Conservation (phyloP, 1,139 yeast species). For the Kodamaea fungicola region DNA sequence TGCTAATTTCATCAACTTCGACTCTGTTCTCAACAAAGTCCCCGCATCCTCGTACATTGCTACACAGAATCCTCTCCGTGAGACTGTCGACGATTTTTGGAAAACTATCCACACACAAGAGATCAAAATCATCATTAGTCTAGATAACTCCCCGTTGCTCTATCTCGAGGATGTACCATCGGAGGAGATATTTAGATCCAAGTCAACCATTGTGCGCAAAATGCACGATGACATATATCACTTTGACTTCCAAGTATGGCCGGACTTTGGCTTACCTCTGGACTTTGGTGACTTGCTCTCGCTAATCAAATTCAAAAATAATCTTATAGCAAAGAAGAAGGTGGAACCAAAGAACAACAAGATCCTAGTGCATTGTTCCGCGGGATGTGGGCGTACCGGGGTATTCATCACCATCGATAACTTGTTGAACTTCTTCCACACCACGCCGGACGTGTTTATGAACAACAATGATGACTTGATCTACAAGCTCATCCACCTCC, state of each 20-base stretch:
- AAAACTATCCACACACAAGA: slow-evolving; percentile 48
- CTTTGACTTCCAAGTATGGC: slow-evolving; percentile 73
- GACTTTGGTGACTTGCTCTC: slow-evolving; percentile 50
- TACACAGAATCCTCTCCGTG: slow-evolving; percentile 41
- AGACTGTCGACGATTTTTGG: slow-evolving; percentile 46
- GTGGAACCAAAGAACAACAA: slow-evolving; percentile 14
- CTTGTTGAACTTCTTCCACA: slow-evolving; percentile 11
- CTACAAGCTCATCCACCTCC: slow-evolving; percentile 37
- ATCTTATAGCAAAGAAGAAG: slow-evolving; percentile 19
- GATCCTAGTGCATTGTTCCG: slow-evolving; percentile 26
- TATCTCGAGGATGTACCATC: slow-evolving; percentile 10
- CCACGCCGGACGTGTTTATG: slow-evolving; percentile 7
- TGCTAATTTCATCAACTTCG: slow-evolving; percentile 34
- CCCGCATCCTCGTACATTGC: slow-evolving; percentile 35
- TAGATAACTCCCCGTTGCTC: slow-evolving; percentile 43
- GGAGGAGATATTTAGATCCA: slow-evolving; percentile 7
- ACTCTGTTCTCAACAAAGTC: background rate
- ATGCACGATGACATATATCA: slow-evolving; percentile 46
- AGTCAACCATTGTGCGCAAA: slow-evolving; percentile 17
- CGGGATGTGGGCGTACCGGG: slow-evolving; percentile 18
- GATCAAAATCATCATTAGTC: slow-evolving; percentile 63
- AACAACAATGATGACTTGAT: slow-evolving; percentile 15
- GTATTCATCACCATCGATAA: slow-evolving; percentile 17
- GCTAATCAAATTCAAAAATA: slow-evolving; percentile 49
- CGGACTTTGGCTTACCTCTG: slow-evolving; percentile 73